Percentiles rank a stretch among this genome's conserved stretches.
These are phyloP conservation scores for Massarina eburnea DNA, from an alignment of 2,329 filamentous ascomycete genomes.

Conservation along the genomic window DNA sequence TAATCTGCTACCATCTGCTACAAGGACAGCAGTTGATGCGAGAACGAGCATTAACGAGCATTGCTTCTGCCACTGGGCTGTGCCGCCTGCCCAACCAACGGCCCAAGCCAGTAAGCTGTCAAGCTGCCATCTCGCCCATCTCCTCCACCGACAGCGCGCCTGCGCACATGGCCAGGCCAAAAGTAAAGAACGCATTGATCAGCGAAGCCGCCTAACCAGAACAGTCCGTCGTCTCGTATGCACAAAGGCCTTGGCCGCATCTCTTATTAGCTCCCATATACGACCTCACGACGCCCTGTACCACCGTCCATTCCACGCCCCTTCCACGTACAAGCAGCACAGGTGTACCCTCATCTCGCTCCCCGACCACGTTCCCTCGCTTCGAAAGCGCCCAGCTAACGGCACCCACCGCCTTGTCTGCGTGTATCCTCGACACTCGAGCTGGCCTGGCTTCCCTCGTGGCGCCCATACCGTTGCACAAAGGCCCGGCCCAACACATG, in stretches of 20 bases:
- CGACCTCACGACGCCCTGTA: constrained; percentile 25
- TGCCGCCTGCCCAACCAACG: background rate
- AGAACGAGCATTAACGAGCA: too few species aligned
- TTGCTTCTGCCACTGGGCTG: too few species aligned
- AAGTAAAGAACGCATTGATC: background rate
- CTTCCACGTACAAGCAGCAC: constrained; percentile 9
- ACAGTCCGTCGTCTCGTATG: background rate
- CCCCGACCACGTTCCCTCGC: constrained; percentile 32
- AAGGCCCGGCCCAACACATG: constrained; percentile 28
- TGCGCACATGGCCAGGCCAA: constrained; percentile 5
- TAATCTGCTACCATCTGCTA: too few species aligned
- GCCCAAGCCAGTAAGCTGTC: background rate
- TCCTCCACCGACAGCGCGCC: constrained; percentile 3
- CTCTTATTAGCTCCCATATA: constrained; percentile 18
- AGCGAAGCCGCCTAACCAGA: background rate
- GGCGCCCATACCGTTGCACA: constrained; percentile 35
- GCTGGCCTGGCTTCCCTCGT: constrained; percentile 40
- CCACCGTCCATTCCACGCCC: constrained; percentile 21
- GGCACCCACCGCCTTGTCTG: constrained; percentile 26
- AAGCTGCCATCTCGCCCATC: background rate
- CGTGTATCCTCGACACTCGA: constrained; percentile 20
- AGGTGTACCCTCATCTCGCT: constrained; percentile 7
- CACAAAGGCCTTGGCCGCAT: constrained; percentile 24
- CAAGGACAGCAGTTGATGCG: too few species aligned
- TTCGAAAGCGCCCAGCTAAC: constrained; percentile 21